Conservation (phyloP, 495 filamentous ascomycete genomes). For the Aspergillus baeticus region DNA sequence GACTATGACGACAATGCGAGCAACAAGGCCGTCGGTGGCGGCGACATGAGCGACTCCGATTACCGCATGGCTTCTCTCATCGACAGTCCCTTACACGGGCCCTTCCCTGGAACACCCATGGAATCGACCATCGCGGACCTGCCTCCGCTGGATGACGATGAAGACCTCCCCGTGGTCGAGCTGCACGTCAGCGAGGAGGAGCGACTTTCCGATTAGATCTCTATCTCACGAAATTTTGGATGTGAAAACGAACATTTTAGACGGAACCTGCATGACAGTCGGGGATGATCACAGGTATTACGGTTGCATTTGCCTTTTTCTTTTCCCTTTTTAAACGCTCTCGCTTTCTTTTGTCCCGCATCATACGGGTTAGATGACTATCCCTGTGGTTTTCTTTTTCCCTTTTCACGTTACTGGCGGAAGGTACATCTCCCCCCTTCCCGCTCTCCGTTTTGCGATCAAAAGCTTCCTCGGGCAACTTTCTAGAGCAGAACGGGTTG, state of each 20-base stretch:
- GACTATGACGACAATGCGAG: constrained; percentile 39
- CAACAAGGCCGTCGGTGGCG: constrained; percentile 45
- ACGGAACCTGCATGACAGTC: constrained; percentile 3
- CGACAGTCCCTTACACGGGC: constrained; percentile 28
- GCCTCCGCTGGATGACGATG: constrained; percentile 33
- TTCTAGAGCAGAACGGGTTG: constrained; percentile 10
- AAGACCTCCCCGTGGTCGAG: constrained; percentile 47
- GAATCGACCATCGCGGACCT: constrained; percentile 37
- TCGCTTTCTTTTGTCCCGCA: neutral
- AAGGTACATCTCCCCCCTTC: neutral
- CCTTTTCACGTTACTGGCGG: neutral
- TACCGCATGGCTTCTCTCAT: constrained; percentile 33
- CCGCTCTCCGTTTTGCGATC: neutral
- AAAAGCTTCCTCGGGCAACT: constrained; percentile 7
- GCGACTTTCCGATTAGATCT: constrained; percentile 26
- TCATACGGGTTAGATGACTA: neutral
- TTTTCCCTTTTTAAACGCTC: no score
- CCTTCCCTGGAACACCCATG: constrained; percentile 27
- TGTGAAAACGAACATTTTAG: constrained; percentile 6
- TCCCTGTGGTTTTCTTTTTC: neutral
- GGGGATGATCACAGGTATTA: constrained; percentile 2
- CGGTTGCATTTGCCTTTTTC: constrained; percentile 1
- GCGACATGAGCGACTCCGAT: constrained; percentile 38
- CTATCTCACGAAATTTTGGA: neutral
- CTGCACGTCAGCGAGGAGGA: constrained; percentile 42